Base-by-base conservation (phyloP, 768 basidiomycete genomes). In the Vararia minispora region DNA sequence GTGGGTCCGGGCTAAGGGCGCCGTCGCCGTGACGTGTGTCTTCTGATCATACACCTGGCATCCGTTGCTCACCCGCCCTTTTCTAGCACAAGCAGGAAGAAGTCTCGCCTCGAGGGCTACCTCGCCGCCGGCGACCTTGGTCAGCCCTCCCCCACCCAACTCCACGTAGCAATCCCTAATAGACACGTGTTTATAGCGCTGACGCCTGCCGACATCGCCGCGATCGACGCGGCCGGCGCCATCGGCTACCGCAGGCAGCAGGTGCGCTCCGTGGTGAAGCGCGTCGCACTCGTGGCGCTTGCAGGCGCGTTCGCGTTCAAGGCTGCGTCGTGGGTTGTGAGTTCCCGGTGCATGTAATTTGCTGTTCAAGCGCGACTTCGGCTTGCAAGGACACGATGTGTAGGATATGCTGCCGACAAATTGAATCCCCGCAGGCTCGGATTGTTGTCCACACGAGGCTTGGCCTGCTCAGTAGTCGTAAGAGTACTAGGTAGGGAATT, bases 1-100 rank as follows among this genome's bases (percentile, higher is more conserved):
- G 1, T 83, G 82, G 82, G 68, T 71, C 4, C 80, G 74, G 50
- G 63, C 71, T 5, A 84, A 86, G 52, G 77, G 74, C 8, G 71
- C 70, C 0, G 71, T 81, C 4, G 67, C 69, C 18, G 66, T 82
- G 45, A 83, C 77, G 74, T 81, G 54, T 17, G 60, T 47, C 0
- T 20, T 17, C 16, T 28, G 9, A 17, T 31, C 23, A 39, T 34
- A 5, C 3, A 7, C n/a, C 24, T 40, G 33, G 42, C 32, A 21
- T 6, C 16, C 33, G 3, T 23, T 18, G 27, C 30, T 14, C 30
- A 24, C 21, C 22, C 27, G 26, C 8, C 16, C 25, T 31, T 5
- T 17, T 33, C 16, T 45, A 79, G 78, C 8, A 71, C 74, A 10
- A 81, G 78, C 55, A 73, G 76, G 6, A 82, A 77, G 60, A 71